Conservation (phyloP, 805 yeast species). For the Nadsonia fulvescens region DNA sequence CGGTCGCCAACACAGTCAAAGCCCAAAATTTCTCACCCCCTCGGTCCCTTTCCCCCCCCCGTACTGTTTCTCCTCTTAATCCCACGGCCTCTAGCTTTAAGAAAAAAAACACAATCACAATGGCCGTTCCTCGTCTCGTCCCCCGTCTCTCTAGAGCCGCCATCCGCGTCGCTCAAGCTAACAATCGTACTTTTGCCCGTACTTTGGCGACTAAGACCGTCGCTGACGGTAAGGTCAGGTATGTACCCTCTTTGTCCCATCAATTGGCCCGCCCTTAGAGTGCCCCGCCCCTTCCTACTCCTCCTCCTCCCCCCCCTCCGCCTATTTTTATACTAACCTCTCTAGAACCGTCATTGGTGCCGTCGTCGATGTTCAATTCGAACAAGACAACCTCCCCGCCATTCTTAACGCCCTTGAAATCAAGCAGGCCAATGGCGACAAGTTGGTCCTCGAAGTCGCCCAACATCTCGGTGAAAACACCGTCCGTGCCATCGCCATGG, state of each 20-base stretch:
- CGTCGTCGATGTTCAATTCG: constrained; percentile 95
- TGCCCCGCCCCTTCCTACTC: too few species aligned
- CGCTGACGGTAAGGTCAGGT: constrained; percentile 68
- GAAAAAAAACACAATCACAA: too few species aligned
- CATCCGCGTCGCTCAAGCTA: constrained; percentile 75
- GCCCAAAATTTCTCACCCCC: too few species aligned
- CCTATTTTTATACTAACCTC: constrained; percentile 5
- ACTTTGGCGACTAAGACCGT: constrained; percentile 60
- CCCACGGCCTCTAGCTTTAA: too few species aligned
- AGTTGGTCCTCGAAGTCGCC: constrained; percentile 91
- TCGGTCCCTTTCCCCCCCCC: too few species aligned
- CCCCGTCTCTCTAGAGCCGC: constrained; percentile 56
- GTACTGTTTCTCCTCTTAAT: too few species aligned
- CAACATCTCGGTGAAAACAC: constrained; percentile 99
- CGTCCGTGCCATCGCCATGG: constrained; percentile 99
- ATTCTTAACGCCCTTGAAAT: constrained; percentile 92
- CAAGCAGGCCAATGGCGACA: constrained; percentile 52
- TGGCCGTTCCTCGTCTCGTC: constrained; percentile 33
- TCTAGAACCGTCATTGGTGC: constrained; percentile 94
- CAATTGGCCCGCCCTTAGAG: too few species aligned
- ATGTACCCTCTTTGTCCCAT: constrained; percentile 26
- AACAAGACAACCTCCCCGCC: constrained; percentile 92
- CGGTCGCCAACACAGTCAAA: too few species aligned
- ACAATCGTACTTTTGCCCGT: constrained; percentile 36
- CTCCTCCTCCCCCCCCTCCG: too few species aligned